Evolutionary conservation across 2,329 filamentous ascomycete genomes (phyloP).

Genomic region (Aspergillus flavus): DNA sequence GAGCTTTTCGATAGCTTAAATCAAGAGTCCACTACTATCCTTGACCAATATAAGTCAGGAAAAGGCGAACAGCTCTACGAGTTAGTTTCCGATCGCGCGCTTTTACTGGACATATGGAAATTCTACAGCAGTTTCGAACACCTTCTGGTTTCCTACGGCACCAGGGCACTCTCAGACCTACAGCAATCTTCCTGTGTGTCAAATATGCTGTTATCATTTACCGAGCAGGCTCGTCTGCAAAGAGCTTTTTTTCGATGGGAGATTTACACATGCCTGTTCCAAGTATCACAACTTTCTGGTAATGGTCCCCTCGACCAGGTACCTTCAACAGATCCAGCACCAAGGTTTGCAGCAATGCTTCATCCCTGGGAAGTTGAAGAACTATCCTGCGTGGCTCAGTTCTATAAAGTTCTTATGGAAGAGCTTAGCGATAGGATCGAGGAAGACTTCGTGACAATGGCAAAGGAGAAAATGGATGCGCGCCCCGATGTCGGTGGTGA

Average conservation of each 20-base stretch:
- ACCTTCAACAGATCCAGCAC: not conserved
- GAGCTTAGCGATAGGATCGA: not conserved
- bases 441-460: not conserved
- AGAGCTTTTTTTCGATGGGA: not conserved
- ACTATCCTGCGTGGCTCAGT: not conserved
- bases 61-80: accelerated
- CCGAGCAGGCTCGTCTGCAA: not conserved
- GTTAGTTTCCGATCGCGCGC: not conserved
- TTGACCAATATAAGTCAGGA: not conserved
- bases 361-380: not conserved
- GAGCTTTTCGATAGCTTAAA: not conserved
- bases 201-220: not conserved
- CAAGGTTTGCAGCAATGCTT: not conserved
- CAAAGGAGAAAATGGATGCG: not conserved
- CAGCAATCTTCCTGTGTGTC: not conserved
- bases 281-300: too few species aligned
- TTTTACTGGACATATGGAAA: not conserved
- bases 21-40: not conserved
- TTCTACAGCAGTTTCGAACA: not conserved
- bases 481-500: not conserved
- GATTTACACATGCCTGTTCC: not conserved
- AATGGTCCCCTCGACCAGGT: too few species aligned
- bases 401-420: not conserved
- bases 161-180: not conserved
- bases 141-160: not conserved